Base-by-base conservation (phyloP, 2,329 filamentous ascomycete genomes). In the Aphanocladium album region DNA sequence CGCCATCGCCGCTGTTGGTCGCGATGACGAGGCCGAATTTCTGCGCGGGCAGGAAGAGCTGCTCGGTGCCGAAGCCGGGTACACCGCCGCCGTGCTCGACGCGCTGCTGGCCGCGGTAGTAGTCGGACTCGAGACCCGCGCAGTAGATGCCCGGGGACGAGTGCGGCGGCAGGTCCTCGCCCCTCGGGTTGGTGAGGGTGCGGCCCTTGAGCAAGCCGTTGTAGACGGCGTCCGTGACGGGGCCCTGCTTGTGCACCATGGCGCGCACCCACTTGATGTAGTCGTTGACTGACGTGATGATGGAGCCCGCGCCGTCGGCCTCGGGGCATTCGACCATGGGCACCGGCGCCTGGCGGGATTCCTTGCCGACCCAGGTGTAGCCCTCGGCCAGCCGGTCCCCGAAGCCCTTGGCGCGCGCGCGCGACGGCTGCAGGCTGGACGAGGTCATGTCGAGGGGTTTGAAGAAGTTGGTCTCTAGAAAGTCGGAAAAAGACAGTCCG, bases 231-330 rank as follows among this genome's bases (percentile, higher is more conserved):
- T 70, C 64, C 5, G 57, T 69, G 16, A 73, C 65, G 0, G 68
- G 70, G 0, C 53, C 62, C 19, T 68, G 55, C 0, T 43, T 61
- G 47, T 69, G 66, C 60, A 72, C 62, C 37, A 73, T 50, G 0
- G 69, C 69, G 37, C 65, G 64, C 50, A 72, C 62, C 59, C 65
- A 73, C 54, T 67, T 71, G 60, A 70, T 60, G 49, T 68, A 69
- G 53, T 73, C 71, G 21, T 66, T 67, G 8, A 63, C 68, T 5
- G 65, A 71, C 1, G 70, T 64, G 11, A 72, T 56, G 5, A 73
- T 60, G 1, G 67, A 71, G 2, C 71, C 70, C 0, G 71, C 71
- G 0, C 71, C 71, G 50, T 73, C 67, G 1, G 63, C 67, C 54
- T 73, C 71, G 0, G 66, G 67, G 5, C 62, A 63, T 23, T 69